Percentiles rank a stretch among this genome's conserved stretches.
phyloP scores from a whole-genome alignment of 192 early-diverging fungal genomes.

The Mortierella claussenii region DNA sequence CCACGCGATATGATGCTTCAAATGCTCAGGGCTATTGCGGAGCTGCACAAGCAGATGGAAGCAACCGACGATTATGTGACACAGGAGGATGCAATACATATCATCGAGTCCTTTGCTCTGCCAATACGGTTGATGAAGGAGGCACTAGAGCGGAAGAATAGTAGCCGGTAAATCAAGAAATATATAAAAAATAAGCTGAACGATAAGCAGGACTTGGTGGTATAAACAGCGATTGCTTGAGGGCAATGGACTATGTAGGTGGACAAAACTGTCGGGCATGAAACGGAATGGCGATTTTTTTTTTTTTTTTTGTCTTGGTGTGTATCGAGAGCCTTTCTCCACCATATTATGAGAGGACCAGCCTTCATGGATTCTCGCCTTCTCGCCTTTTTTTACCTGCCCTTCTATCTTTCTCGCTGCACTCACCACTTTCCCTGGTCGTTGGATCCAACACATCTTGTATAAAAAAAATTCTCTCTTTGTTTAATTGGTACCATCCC shows the following conservation, averaged over 20 bases:
- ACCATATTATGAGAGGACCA: no score
- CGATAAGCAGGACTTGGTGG: no score
- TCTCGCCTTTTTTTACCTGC: no score
- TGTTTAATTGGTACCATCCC: no score
- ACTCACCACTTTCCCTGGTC: not conserved
- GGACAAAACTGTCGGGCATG: no score
- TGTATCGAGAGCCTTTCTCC: not conserved
- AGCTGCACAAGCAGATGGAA: conserved; percentile 47
- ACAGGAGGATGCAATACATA: conserved; percentile 44
- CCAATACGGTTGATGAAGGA: conserved; percentile 48
- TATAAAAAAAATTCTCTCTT: not conserved
- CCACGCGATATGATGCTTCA: conserved; percentile 45
- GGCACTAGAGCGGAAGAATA: conserved; percentile 32
- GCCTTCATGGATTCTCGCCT: no score
- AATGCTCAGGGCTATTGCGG: conserved; percentile 33
- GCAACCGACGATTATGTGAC: conserved; percentile 28
- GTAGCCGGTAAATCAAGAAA: conserved; percentile 1
- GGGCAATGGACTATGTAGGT: no score
- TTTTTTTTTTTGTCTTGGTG: not conserved
- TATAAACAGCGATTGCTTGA: no score
- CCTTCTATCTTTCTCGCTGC: no score
- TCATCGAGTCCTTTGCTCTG: conserved; percentile 40
- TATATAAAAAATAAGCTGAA: not conserved
- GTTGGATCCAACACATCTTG: not conserved
- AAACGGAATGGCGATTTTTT: conserved; percentile 1